Percentiles rank a stretch among this genome's conserved stretches.
These are phyloP conservation scores for Alternaria hordeiaustralica DNA, from an alignment of 2,329 filamentous ascomycete species.

Conservation along the genomic window DNA sequence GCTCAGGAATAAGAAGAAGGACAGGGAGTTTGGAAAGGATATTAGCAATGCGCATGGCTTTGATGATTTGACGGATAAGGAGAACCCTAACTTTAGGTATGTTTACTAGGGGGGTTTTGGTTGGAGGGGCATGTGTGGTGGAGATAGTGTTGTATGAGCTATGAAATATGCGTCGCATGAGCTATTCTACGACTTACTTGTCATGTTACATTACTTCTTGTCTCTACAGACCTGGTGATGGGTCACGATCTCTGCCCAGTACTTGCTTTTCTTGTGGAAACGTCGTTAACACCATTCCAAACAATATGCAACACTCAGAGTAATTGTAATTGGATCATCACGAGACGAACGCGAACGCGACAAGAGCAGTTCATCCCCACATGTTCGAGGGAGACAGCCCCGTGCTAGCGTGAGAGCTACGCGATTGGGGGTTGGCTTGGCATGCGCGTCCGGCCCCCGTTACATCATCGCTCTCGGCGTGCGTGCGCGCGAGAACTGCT, in stretches of 20 bases:
- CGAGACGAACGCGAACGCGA: background rate
- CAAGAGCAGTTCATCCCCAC: no score
- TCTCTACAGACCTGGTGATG: background rate
- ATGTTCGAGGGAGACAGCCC: no score
- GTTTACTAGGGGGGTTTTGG: slow-evolving; percentile 41
- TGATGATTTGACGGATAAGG: slow-evolving; percentile 68
- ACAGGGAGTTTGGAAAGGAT: slow-evolving; percentile 50
- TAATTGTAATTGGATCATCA: background rate
- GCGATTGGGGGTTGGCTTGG: background rate
- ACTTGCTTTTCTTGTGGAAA: background rate
- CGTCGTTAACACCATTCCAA: background rate
- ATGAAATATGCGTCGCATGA: no score
- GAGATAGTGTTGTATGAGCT: background rate
- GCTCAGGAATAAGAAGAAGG: slow-evolving; percentile 65
- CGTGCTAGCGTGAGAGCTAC: background rate
- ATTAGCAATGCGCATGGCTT: slow-evolving; percentile 57
- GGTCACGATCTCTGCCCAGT: background rate
- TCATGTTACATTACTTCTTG: background rate
- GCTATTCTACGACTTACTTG: background rate
- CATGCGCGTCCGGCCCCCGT: background rate
- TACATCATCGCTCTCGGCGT: background rate
- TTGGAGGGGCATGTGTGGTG: background rate
- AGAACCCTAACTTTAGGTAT: slow-evolving; percentile 68
- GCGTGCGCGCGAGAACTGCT: no score
- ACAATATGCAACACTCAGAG: no score